Evolutionary conservation across 2,329 filamentous ascomycete genomes (phyloP).

Genomic region (Sordariomycetes sp.): DNA sequence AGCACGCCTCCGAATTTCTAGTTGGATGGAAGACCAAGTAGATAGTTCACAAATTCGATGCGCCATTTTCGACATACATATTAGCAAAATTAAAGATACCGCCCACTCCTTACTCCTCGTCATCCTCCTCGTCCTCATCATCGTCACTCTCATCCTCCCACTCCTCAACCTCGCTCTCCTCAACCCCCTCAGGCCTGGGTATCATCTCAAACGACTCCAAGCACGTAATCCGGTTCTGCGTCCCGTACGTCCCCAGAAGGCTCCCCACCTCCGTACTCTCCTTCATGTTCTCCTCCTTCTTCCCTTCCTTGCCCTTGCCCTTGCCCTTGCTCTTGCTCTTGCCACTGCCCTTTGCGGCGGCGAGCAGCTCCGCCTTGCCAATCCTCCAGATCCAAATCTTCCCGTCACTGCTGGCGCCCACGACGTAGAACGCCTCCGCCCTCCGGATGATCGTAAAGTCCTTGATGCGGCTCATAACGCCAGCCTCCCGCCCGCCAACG

Average conservation of each 20-base stretch:
- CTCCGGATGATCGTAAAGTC: conserved; percentile 60
- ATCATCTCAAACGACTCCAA: conserved; percentile 78
- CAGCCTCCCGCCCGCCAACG: conserved; percentile 59
- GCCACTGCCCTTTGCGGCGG: conserved; percentile 17
- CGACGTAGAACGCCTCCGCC: conserved; percentile 36
- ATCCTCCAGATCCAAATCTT: conserved; percentile 68
- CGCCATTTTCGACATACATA: neutral
- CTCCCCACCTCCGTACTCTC: conserved; percentile 32
- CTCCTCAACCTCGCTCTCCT: conserved; percentile 40
- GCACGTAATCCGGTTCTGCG: conserved; percentile 81
- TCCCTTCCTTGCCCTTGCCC: neutral
- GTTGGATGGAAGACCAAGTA: too few relatives aligned
- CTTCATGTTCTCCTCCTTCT: conserved; percentile 3
- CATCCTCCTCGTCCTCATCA: conserved; percentile 19
- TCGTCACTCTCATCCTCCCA: conserved; percentile 22
- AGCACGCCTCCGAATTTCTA: too few relatives aligned
- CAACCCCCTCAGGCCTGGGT: conserved; percentile 45
- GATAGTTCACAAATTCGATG: too few relatives aligned
- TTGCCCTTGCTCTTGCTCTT: too few relatives aligned
- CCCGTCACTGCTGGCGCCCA: conserved; percentile 76
- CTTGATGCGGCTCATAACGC: conserved; percentile 65
- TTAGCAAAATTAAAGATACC: neutral
- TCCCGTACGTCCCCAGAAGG: conserved; percentile 68
- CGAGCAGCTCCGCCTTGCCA: conserved; percentile 16
- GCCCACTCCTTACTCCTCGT: conserved; percentile 13